Percentiles rank a stretch among this genome's conserved stretches.
Conservation (phyloP, 805 yeast genomes). For the Blastobotrys parvus region DNA sequence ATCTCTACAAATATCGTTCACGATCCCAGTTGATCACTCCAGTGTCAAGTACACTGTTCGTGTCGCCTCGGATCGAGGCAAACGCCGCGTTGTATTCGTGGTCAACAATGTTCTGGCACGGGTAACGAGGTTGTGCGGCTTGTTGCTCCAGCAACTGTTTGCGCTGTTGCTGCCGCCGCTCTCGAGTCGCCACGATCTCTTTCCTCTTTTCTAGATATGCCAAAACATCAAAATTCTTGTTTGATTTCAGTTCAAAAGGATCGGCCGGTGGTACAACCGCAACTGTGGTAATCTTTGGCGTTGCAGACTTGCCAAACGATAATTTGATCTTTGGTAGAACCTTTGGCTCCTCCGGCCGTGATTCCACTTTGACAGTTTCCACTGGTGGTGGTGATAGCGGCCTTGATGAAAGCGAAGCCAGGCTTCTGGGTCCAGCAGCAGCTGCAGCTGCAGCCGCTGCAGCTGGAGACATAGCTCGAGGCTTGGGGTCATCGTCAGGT, state of each 20-base stretch:
- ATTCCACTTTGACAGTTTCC: not conserved
- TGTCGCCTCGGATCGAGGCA: slow-evolving; percentile 8
- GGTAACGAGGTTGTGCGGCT: not conserved
- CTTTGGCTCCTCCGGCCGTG: not conserved
- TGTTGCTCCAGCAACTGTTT: not conserved
- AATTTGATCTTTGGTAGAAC: not conserved
- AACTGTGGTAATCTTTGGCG: slow-evolving; percentile 4
- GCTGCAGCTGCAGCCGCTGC: not conserved
- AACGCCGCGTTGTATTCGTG: slow-evolving; percentile 9
- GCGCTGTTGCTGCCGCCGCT: slow-evolving; percentile 2
- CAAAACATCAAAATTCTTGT: slow-evolving; percentile 10
- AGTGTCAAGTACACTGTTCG: slow-evolving; percentile 7
- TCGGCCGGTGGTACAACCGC: slow-evolving; percentile 6
- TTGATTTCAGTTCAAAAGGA: slow-evolving; percentile 10
- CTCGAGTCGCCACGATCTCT: slow-evolving; percentile 6
- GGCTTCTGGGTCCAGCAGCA: not conserved
- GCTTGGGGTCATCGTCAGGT: not conserved
- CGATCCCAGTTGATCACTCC: slow-evolving; percentile 11
- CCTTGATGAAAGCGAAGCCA: not conserved
- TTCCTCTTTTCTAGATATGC: slow-evolving; percentile 6
- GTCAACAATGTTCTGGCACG: slow-evolving; percentile 2
- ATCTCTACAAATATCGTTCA: slow-evolving; percentile 1
- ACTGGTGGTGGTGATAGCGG: not conserved
- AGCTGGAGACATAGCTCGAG: not conserved
- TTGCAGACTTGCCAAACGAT: not conserved